phyloP scores from a whole-genome alignment of 345 rosid genomes.

The Citrus medica region DNA sequence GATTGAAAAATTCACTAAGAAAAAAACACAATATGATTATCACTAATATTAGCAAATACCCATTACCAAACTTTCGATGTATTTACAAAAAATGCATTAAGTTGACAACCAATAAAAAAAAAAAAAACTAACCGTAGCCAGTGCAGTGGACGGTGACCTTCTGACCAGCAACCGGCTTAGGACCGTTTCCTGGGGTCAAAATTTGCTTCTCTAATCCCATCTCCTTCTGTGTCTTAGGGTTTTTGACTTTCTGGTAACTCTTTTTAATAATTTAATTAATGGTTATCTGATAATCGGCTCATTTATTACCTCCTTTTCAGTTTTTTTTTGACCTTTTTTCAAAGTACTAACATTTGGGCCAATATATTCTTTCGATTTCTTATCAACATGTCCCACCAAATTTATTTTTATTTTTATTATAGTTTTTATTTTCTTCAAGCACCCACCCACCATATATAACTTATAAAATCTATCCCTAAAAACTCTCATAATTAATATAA shows the following conservation, averaged over 20 bases:
- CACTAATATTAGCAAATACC: not conserved
- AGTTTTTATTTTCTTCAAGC: no score
- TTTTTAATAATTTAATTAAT: no score
- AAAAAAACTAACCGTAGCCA: slow-evolving; percentile 44
- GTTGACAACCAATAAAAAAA: not conserved
- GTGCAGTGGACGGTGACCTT: slow-evolving; percentile 73
- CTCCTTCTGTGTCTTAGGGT: slow-evolving; percentile 8
- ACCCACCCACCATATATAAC: no score
- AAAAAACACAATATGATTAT: not conserved
- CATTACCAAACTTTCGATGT: not conserved
- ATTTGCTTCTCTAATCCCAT: slow-evolving; percentile 64
- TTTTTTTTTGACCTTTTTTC: fast-evolving
- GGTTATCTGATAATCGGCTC: not conserved
- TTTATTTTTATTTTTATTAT: no score
- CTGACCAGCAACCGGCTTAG: slow-evolving; percentile 60
- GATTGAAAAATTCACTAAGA: not conserved
- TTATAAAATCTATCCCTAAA: no score
- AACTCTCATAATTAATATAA: no score
- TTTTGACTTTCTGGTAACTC: not conserved
- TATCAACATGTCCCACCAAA: no score
- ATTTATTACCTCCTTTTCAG: not conserved
- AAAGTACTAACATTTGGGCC: no score
- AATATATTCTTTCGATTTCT: no score
- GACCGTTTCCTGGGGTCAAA: slow-evolving; percentile 50
- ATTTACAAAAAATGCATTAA: not conserved